Evolutionary conservation across 225 moss, liverwort and hornwort species (phyloP).

Genomic region (Rhytidiadelphus loreus): DNA sequence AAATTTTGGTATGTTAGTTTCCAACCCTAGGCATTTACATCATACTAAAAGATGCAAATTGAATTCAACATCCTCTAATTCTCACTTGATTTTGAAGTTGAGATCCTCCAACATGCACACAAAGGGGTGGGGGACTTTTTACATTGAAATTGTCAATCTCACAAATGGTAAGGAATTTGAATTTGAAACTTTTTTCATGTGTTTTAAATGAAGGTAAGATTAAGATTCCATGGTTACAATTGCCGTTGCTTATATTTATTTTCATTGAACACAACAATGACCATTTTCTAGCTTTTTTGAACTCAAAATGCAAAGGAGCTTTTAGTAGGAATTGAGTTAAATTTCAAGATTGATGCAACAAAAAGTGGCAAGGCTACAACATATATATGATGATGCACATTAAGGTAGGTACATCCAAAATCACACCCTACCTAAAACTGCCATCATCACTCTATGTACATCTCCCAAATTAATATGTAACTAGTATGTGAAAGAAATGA

Average conservation of each 20-base stretch:
- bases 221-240: not conserved
- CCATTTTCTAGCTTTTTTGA: not conserved
- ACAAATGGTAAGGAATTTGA: not conserved
- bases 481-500: not conserved
- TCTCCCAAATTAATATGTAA: not conserved
- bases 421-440: rapidly evolving
- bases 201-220: not conserved
- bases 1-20: not conserved
- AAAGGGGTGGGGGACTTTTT: rapidly evolving
- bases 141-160: not conserved
- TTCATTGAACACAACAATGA: not conserved
- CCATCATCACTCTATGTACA: not conserved
- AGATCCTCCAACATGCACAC: not conserved
- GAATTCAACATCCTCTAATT: not conserved
- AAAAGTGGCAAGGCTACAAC: too few species aligned
- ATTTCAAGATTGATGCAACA: not conserved
- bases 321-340: not conserved
- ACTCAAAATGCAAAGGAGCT: not conserved
- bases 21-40: not conserved
- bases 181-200: not conserved
- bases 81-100: not conserved
- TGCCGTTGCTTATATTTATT: not conserved
- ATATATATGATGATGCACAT: not conserved
- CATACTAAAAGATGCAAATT: not conserved
- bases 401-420: not conserved